Conservation (phyloP, 2,329 filamentous ascomycete genomes). For the Ceratocystis colombiana region DNA sequence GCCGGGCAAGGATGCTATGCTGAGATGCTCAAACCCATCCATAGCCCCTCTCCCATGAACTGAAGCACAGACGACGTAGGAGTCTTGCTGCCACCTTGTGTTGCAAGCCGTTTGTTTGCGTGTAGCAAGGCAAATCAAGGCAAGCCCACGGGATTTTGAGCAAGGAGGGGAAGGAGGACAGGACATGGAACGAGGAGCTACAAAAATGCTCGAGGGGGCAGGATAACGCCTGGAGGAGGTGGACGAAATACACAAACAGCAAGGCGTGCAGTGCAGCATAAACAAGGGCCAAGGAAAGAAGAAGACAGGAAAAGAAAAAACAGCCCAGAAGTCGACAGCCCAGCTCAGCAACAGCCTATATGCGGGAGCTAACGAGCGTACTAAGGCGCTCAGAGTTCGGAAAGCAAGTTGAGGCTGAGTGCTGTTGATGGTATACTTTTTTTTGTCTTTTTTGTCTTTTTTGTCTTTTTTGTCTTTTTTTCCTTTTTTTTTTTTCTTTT, state of each 20-base stretch:
- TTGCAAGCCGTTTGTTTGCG: not conserved
- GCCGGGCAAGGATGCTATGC: not conserved
- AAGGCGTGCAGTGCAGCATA: too few species aligned
- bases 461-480: too few species aligned
- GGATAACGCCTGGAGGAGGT: not conserved
- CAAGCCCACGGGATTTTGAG: not conserved
- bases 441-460: not conserved
- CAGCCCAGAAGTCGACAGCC: not conserved
- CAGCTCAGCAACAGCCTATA: not conserved
- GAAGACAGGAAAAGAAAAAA: not conserved
- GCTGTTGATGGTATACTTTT: not conserved
- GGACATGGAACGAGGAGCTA: not conserved
- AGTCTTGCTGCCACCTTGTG: constrained; percentile 7
- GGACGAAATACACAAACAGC: not conserved
- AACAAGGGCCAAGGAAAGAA: too few species aligned
- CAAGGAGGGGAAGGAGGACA: not conserved
- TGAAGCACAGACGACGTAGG: constrained; percentile 13
- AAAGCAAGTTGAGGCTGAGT: not conserved
- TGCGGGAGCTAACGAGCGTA: not conserved
- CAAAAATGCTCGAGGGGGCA: too few species aligned
- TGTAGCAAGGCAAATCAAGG: not conserved
- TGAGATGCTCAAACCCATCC: constrained; percentile 4
- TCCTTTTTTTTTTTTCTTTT: not conserved
- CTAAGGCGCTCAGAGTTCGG: not conserved
- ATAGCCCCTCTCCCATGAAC: constrained; percentile 7